Base-by-base conservation (phyloP, 2,329 filamentous ascomycete genomes). In the Pseudocercospora cruenta region DNA sequence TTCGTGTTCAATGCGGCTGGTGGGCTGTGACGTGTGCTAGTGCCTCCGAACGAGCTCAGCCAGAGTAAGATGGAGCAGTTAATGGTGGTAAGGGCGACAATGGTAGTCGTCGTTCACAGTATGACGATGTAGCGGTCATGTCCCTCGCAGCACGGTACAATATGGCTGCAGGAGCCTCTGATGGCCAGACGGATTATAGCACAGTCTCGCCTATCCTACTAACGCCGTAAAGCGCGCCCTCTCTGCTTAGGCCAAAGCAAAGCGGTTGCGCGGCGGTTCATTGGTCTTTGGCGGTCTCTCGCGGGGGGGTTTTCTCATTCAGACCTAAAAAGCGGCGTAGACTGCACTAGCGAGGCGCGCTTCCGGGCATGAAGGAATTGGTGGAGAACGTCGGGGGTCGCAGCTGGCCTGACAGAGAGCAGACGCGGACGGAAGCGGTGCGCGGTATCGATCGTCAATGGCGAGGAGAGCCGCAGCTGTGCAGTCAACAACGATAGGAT, bases 1-100 rank as follows among this genome's bases (percentile, higher is more conserved):
- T 58, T n/a, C 54, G 54, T 12, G 54, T 39, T 33, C 28, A 22
- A 39, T 39, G 54, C 54, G 26, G 54, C 31, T 28, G 54, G 54
- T 24, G 28, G 55, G 55, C 55, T 21, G 55, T 43, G 55, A 58
- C n/a, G 55, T 55, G 22, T 55, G 49, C 49, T 53, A 53, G 22
- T 36, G 39, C 12, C 33, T 36, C 49, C 22, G 49, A 28, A 3
- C 10, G 45, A 49, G 45, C 45, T 49, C 45, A 19, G 45, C 19
- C 47, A 49, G 45, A 22, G 36, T 39, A 10, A 12, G 45, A n/a
- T 49, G 19, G 22, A 19, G 3, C 19, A 49, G 45, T 6, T 10
- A 22, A 24, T 24, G 45, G 45, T 49, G 45, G 45, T 21, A 7
- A 24, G 45, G 9, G 45, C 19, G 22, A 24, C 9, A 24, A 24